Percentiles rank a stretch among this genome's conserved stretches.
Evolutionary conservation across 148 eudicot species (phyloP).

Genomic region (Silene uniflora): DNA sequence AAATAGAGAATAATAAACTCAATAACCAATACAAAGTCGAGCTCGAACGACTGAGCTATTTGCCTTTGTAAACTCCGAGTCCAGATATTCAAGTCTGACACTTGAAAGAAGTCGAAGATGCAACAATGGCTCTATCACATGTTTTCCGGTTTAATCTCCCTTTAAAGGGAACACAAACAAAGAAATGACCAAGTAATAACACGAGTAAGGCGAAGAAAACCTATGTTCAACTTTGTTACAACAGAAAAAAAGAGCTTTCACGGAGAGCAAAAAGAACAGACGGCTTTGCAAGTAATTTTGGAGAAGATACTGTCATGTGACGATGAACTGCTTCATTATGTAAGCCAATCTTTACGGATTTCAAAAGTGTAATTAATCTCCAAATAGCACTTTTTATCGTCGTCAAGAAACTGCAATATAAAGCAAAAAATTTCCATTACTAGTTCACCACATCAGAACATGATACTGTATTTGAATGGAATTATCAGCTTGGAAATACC

Average conservation of each 20-base stretch:
- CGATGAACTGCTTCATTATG: conserved; percentile 8
- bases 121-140: conserved; percentile 1
- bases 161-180: not conserved
- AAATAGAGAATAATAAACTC: not conserved
- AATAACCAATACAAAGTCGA: not conserved
- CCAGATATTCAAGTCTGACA: not conserved
- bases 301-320: not conserved
- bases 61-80: not conserved
- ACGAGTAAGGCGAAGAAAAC: not conserved
- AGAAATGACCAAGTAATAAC: not conserved
- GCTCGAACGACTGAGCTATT: not conserved
- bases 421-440: not conserved
- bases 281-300: not conserved
- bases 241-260: not conserved
- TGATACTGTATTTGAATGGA: not conserved
- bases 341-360: conserved; percentile 54
- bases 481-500: not conserved
- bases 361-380: conserved; percentile 62
- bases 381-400: conserved; percentile 59
- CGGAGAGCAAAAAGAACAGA: not conserved
- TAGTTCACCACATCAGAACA: too few relatives aligned
- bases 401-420: conserved; percentile 55
- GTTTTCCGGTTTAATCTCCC: not conserved
- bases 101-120: not conserved
- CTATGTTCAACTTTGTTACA: conserved; percentile 14